Base-by-base conservation (phyloP, 176 grass and related monocot genomes). In the Oryza officinalis region DNA sequence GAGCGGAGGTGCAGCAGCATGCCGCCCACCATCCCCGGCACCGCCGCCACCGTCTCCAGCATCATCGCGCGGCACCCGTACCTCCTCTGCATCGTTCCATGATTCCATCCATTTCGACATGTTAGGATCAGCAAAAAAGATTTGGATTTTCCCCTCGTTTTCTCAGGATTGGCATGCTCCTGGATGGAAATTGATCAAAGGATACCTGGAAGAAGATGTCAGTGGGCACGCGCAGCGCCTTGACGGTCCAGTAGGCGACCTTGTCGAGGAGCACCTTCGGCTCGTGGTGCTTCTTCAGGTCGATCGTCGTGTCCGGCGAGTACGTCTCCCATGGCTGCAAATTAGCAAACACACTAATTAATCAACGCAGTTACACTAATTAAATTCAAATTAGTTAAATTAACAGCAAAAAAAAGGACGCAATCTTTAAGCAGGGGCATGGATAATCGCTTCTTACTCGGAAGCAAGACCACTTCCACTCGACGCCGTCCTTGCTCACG, bases 401-500 rank as follows among this genome's bases (percentile, higher is more conserved):
- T 10, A n/a, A 9, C 6, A 72, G 31, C 26, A 73, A 32, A 73
- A 32, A 74, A 67, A 0, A 20, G 18, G 27, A 3, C 4, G 20
- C 20, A 6, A 6, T 11, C 22, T 33, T 46, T 17, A 6, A 20
- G 45, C 31, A 38, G 22, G 35, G 6, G 5, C 35, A 37, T 37
- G 35, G 35, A 37, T 37, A 37, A 8, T 37, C 35, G 35, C 6
- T 37, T 81, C 80, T 61, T 88, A 96, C 94, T 88, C 68, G 89
- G 37, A 96, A 96, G 88, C 90, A 93, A 23, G 90, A 76, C 94
- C 94, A 93, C 64, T 88, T 93, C 91, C 94, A 96, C 77, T 91
- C 88, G 43, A 88, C 89, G 79, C 91, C 94, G 67, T 96, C 94
- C 79, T 93, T 81, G 15, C 85, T 83, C 69, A 40, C 15, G n/a